These are phyloP conservation scores for Ustilago curta DNA, from an alignment of 1,284 basidiomycete genomes.

Conservation along the genomic window DNA sequence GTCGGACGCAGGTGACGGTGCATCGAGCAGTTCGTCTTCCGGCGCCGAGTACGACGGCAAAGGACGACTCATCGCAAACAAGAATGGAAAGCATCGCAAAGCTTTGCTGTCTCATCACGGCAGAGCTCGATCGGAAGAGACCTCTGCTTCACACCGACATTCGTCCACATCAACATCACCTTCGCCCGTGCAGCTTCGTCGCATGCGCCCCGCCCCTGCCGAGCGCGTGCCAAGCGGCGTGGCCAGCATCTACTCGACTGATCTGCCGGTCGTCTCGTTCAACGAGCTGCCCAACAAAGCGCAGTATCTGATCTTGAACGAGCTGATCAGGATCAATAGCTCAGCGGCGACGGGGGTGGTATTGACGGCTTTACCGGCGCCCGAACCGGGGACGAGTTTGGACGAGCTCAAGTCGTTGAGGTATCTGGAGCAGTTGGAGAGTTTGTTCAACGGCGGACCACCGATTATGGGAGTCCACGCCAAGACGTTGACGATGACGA, in stretches of 20 bases:
- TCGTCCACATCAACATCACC: constrained; percentile 4
- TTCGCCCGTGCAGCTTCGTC: constrained; percentile 18
- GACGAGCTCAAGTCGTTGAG: constrained; percentile 51
- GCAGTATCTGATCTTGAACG: constrained; percentile 68
- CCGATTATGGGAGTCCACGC: constrained; percentile 67
- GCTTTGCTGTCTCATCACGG: constrained; percentile 20
- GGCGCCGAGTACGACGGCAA: constrained; percentile 34
- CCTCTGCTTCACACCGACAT: constrained; percentile 2
- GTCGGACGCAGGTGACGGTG: constrained; percentile 16
- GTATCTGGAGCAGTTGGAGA: constrained; percentile 65
- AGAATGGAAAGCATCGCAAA: constrained; percentile 20
- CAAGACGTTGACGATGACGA: constrained; percentile 66
- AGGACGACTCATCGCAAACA: constrained; percentile 16
- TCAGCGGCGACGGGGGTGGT: constrained; percentile 60
- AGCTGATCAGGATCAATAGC: constrained; percentile 65
- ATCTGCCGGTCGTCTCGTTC: constrained; percentile 58
- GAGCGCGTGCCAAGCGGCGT: constrained; percentile 15
- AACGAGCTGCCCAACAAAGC: constrained; percentile 68
- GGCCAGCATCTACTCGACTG: constrained; percentile 33
- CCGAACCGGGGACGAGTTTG: constrained; percentile 62
- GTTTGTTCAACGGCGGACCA: constrained; percentile 62
- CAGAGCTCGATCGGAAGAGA: constrained; percentile 35
- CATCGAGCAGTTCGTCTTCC: constrained; percentile 32
- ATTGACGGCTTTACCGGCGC: constrained; percentile 66
- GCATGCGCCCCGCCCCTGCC: constrained; percentile 7